Evolutionary conservation across 1,284 basidiomycete species (phyloP).

Genomic region (Athelia psychrophila): DNA sequence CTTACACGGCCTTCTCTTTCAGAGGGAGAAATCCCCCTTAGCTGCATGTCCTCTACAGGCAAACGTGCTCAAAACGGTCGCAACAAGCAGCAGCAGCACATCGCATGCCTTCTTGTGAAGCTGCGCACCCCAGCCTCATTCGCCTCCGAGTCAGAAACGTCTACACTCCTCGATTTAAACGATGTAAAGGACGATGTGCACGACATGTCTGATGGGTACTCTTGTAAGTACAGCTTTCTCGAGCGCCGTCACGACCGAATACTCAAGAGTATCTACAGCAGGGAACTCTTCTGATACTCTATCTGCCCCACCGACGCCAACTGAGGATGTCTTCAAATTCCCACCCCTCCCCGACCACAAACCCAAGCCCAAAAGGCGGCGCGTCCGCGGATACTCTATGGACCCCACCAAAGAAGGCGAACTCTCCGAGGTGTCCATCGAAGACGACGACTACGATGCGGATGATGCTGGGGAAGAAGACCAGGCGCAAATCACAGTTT

Average conservation of each 20-base stretch:
- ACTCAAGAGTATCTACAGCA: neutral
- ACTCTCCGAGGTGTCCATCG: neutral
- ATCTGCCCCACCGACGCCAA: neutral
- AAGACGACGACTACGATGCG: neutral
- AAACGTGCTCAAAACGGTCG: slow-evolving; percentile 17
- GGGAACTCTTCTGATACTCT: neutral
- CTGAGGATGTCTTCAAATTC: neutral
- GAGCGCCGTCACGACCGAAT: neutral
- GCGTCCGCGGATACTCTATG: neutral
- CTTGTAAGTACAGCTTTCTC: slow-evolving; percentile 6
- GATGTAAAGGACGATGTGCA: neutral
- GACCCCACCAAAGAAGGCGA: neutral
- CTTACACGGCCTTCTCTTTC: too few species aligned
- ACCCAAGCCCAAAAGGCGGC: neutral
- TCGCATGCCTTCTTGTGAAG: slow-evolving; percentile 26
- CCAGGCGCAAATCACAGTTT: neutral
- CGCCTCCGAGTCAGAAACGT: neutral
- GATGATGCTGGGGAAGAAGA: neutral
- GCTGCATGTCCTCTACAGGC: slow-evolving; percentile 28
- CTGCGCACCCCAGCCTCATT: slow-evolving; percentile 18
- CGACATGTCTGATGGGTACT: neutral
- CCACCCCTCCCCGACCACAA: neutral
- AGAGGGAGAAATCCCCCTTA: slow-evolving; percentile 39
- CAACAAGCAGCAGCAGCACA: slow-evolving; percentile 33
- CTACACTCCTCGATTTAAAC: neutral